phyloP scores from a whole-genome alignment of 495 filamentous ascomycete species.

The Aspergillus nidulans region DNA sequence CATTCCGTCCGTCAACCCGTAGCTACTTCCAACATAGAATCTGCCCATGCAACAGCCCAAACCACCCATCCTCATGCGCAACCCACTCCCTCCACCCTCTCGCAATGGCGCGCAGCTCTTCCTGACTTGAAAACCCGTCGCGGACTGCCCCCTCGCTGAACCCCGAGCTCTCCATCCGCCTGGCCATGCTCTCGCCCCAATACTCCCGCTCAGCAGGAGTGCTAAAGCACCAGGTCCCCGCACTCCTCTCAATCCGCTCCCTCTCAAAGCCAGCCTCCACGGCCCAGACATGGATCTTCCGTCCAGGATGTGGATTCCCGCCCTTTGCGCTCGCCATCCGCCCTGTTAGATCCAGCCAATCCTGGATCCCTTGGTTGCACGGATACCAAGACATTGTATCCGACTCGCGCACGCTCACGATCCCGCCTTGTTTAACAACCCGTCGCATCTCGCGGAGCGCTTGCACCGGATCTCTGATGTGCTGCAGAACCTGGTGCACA shows the following conservation, averaged over 20 bases:
- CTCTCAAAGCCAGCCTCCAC: slow-evolving; percentile 40
- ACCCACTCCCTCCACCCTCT: slow-evolving; percentile 43
- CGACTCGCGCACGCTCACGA: slow-evolving; percentile 48
- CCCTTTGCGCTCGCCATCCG: slow-evolving; percentile 33
- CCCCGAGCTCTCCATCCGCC: slow-evolving; percentile 32
- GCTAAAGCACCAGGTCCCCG: slow-evolving; percentile 47
- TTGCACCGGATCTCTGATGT: slow-evolving; percentile 43
- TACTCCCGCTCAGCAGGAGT: slow-evolving; percentile 36
- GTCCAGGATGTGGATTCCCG: slow-evolving; percentile 45
- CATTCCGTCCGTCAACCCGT: too few relatives aligned
- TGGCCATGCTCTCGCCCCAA: slow-evolving; percentile 48
- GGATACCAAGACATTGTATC: slow-evolving; percentile 47
- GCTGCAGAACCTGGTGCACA: slow-evolving; percentile 53
- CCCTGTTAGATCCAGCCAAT: slow-evolving; percentile 36
- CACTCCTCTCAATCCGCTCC: slow-evolving; percentile 30
- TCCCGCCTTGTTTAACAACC: slow-evolving; percentile 44
- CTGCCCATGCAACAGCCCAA: slow-evolving; percentile 48
- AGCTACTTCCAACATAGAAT: slow-evolving; percentile 44
- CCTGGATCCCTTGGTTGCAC: slow-evolving; percentile 33
- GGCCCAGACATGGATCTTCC: slow-evolving; percentile 46
- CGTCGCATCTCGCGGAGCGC: slow-evolving; percentile 49
- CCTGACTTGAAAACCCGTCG: slow-evolving; percentile 33
- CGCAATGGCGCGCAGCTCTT: slow-evolving; percentile 38
- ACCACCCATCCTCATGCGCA: slow-evolving; percentile 47
- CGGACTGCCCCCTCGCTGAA: slow-evolving; percentile 35